phyloP scores from a whole-genome alignment of 768 basidiomycete genomes.

The Macrolepiota fuliginosa region DNA sequence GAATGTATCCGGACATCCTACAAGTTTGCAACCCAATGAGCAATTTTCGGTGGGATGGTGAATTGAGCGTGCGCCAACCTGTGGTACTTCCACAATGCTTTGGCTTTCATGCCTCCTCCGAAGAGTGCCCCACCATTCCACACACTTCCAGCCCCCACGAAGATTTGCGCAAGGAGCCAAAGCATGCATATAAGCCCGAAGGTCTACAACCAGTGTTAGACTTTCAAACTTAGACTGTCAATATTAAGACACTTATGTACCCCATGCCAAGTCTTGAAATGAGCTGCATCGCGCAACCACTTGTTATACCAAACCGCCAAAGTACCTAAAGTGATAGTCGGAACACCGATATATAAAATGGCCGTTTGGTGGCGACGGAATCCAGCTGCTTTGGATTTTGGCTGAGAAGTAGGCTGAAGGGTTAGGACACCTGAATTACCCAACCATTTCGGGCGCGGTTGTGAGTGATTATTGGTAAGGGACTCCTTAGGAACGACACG shows the following conservation, averaged over 20 bases:
- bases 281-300: constrained; percentile 39
- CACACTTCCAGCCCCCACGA: constrained; percentile 71
- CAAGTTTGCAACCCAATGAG: constrained; percentile 4
- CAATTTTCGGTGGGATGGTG: background rate
- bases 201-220: constrained; percentile 32
- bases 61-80: constrained; percentile 36
- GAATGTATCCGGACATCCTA: constrained; percentile 71
- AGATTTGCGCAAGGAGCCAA: constrained; percentile 62
- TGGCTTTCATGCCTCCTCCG: constrained; percentile 71
- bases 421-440: constrained; percentile 55
- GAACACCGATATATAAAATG: constrained; percentile 53
- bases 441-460: no score
- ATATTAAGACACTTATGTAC: constrained; percentile 33
- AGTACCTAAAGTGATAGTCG: constrained; percentile 57
- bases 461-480: no score
- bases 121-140: constrained; percentile 72
- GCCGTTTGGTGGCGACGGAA: constrained; percentile 68
- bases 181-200: constrained; percentile 61
- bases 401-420: constrained; percentile 70
- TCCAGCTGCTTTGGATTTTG: constrained; percentile 63
- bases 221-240: background rate
- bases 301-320: constrained; percentile 67
- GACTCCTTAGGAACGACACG: constrained; percentile 14
- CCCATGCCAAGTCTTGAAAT: constrained; percentile 77
- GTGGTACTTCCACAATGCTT: constrained; percentile 82